Conservation (phyloP, 192 early-diverging fungal species). For the Diversispora epigaea region DNA sequence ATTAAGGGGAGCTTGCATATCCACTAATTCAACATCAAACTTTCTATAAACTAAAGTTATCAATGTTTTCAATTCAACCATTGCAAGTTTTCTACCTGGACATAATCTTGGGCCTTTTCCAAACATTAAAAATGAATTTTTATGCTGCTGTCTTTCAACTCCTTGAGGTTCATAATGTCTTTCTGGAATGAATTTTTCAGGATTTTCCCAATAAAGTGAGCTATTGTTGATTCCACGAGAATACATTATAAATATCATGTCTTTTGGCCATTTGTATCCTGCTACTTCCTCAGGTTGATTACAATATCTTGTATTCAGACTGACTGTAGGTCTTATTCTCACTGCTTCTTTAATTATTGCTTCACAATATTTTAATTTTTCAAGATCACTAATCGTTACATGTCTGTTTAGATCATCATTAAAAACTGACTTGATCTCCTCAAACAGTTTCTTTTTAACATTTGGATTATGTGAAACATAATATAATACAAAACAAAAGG, state of each 20-base stretch:
- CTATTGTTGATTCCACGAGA: not conserved
- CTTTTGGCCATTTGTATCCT: conserved; percentile 17
- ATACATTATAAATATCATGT: not conserved
- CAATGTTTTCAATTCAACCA: not conserved
- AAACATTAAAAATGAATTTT: conserved; percentile 6
- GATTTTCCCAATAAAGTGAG: not conserved
- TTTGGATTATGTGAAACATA: conserved; percentile 4
- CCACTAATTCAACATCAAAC: conserved; percentile 7
- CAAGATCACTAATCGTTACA: conserved; percentile 2
- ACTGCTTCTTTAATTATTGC: conserved; percentile 12
- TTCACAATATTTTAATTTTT: not conserved
- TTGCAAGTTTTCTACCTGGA: conserved; percentile 18
- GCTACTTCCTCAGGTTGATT: not conserved
- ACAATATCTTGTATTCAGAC: not conserved
- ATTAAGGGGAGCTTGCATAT: not conserved
- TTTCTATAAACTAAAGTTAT: conserved; percentile 7
- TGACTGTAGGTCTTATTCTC: not conserved
- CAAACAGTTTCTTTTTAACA: conserved; percentile 19
- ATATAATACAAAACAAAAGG: conserved; percentile 11
- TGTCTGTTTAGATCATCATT: too few species aligned
- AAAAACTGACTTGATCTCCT: too few species aligned
- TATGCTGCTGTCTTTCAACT: not conserved
- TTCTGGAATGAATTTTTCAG: not conserved
- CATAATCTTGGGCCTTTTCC: not conserved
- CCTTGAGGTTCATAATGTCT: not conserved